phyloP scores from a whole-genome alignment of 257 asterid genomes.

The Solanum corneliomulleri region DNA sequence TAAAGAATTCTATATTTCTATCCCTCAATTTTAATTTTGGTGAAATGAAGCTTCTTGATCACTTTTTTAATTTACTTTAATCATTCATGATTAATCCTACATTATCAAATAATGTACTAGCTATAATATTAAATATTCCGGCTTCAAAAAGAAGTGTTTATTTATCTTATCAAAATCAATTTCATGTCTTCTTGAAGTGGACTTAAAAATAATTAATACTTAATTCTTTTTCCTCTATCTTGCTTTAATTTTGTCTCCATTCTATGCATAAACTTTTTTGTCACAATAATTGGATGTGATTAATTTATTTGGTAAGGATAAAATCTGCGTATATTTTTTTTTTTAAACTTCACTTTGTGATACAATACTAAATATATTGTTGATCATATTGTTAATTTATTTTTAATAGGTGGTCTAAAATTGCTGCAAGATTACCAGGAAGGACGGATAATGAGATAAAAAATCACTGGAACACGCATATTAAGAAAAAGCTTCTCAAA shows the following conservation, averaged over 20 bases:
- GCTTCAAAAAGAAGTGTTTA: not conserved
- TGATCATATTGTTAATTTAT: not conserved
- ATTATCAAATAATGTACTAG: not conserved
- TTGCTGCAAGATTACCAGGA: slow-evolving; percentile 87
- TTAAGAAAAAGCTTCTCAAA: slow-evolving; percentile 78
- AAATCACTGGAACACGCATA: slow-evolving; percentile 95
- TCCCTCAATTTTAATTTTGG: not conserved
- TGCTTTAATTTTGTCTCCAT: not conserved
- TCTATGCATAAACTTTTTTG: not conserved
- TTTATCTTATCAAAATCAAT: not conserved
- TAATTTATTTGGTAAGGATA: not conserved
- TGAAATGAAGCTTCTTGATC: not conserved
- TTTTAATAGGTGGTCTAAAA: slow-evolving; percentile 68
- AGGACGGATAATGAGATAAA: slow-evolving; percentile 92
- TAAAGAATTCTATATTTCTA: not conserved
- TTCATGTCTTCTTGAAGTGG: not conserved
- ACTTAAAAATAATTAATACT: not conserved
- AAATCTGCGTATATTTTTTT: too few relatives aligned
- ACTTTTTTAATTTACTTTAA: not conserved
- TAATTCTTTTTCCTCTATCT: not conserved
- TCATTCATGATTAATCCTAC: not conserved
- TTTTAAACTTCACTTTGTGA: not conserved
- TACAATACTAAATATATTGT: not conserved
- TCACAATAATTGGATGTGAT: not conserved
- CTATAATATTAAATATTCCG: slow-evolving; percentile 1